Evolutionary conservation across 2,329 filamentous ascomycete genomes (phyloP).

Genomic region (Camillea tinctor): DNA sequence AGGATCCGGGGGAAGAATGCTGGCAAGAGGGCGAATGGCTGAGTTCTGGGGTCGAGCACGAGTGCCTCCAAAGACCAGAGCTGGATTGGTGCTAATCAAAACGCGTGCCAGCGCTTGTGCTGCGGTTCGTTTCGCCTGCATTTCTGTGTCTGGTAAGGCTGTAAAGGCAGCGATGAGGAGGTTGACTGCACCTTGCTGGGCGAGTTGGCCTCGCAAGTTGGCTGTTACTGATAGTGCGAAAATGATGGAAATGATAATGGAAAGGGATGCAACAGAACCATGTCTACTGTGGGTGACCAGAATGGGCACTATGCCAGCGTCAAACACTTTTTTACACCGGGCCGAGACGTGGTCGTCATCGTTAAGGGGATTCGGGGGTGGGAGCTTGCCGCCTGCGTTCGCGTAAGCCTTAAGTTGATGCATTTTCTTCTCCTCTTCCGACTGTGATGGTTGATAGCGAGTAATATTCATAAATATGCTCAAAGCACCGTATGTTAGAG

Average conservation of each 20-base stretch:
- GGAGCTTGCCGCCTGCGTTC: slow-evolving; percentile 71
- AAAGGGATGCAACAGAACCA: slow-evolving; percentile 67
- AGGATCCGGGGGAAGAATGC: slow-evolving; percentile 68
- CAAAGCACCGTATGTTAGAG: slow-evolving; percentile 78
- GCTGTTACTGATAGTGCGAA: slow-evolving; percentile 74
- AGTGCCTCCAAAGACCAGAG: slow-evolving; percentile 77
- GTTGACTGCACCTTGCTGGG: slow-evolving; percentile 91
- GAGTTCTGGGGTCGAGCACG: slow-evolving; percentile 72
- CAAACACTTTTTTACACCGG: slow-evolving; percentile 76
- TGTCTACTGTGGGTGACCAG: slow-evolving; percentile 74
- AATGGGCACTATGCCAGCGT: slow-evolving; percentile 73
- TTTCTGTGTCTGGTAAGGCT: slow-evolving; percentile 54
- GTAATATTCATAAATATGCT: slow-evolving; percentile 86
- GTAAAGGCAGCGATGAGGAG: slow-evolving; percentile 72
- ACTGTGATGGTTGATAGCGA: slow-evolving; percentile 70
- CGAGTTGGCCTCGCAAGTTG: slow-evolving; percentile 72
- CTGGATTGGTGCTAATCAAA: slow-evolving; percentile 81
- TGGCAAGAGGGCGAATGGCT: slow-evolving; percentile 78
- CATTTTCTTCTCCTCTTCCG: slow-evolving; percentile 92
- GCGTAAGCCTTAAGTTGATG: slow-evolving; percentile 92
- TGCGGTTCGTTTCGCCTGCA: slow-evolving; percentile 53
- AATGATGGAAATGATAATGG: slow-evolving; percentile 73
- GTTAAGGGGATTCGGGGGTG: slow-evolving; percentile 65
- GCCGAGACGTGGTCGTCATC: slow-evolving; percentile 72
- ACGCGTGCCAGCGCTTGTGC: slow-evolving; percentile 82